These are phyloP conservation scores for Clavispora asparagi DNA, from an alignment of 805 yeast species.

Conservation along the genomic window DNA sequence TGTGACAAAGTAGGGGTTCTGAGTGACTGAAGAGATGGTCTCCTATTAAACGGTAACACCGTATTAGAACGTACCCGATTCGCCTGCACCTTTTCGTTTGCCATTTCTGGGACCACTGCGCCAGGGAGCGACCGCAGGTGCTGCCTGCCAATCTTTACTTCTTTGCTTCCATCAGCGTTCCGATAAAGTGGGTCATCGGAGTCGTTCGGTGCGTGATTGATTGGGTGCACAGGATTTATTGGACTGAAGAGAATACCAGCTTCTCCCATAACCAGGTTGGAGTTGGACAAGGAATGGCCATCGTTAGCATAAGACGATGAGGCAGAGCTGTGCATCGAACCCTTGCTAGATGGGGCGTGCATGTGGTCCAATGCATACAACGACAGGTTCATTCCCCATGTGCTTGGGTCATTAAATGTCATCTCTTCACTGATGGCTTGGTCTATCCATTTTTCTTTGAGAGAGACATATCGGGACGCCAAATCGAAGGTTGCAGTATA, in stretches of 20 bases:
- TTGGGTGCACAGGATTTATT: neutral
- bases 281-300: neutral
- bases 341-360: neutral
- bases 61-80: neutral
- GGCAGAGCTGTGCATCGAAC: neutral
- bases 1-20: conserved; percentile 7
- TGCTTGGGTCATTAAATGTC: neutral
- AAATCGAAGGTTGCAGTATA: conserved; percentile 27
- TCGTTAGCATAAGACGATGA: neutral
- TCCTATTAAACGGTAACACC: conserved; percentile 4
- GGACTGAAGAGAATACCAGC: neutral
- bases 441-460: conserved; percentile 6
- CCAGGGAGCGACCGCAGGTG: conserved; percentile 1
- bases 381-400: neutral
- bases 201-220: neutral
- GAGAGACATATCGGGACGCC: conserved; percentile 18
- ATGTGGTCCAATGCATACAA: neutral
- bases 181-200: neutral
- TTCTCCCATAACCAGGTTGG: neutral
- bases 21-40: conserved; percentile 1
- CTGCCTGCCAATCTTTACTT: neutral
- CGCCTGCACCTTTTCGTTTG: neutral
- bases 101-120: neutral
- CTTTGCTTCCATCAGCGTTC: neutral
- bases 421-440: conserved; percentile 5